Conservation (phyloP, 495 filamentous ascomycete species). For the Podospora pseudopauciseta region DNA sequence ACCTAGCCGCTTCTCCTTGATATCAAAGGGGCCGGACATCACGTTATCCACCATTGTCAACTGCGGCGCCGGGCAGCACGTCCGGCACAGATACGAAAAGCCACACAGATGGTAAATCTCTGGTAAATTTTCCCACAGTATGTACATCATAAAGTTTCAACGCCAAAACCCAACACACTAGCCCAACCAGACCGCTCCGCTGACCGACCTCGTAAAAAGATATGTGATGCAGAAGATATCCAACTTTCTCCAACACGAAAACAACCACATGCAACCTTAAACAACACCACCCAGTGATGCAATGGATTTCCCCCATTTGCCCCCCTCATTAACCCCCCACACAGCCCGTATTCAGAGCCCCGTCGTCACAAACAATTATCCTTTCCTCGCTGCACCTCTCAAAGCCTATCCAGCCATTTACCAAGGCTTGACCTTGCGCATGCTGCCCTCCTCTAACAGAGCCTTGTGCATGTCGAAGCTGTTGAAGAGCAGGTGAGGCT, state of each 20-base stretch:
- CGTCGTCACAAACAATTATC: too few species aligned
- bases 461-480: constrained; percentile 87
- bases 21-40: not conserved
- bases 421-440: constrained; percentile 60
- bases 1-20: too few species aligned
- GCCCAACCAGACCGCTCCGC: not conserved
- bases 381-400: too few species aligned
- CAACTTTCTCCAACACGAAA: not conserved
- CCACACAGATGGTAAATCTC: not conserved
- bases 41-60: not conserved
- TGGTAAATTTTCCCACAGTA: not conserved
- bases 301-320: not conserved
- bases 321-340: not conserved
- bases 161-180: not conserved
- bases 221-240: not conserved
- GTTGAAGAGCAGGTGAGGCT: constrained; percentile 82
- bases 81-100: not conserved
- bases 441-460: constrained; percentile 74
- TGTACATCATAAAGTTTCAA: not conserved
- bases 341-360: too few species aligned
- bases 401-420: not conserved
- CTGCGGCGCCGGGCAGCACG: too few species aligned
- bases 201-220: not conserved
- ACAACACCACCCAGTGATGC: not conserved
- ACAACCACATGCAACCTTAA: not conserved